Conservation (phyloP, 495 filamentous ascomycete species). For the Bryoglossum gracile region DNA sequence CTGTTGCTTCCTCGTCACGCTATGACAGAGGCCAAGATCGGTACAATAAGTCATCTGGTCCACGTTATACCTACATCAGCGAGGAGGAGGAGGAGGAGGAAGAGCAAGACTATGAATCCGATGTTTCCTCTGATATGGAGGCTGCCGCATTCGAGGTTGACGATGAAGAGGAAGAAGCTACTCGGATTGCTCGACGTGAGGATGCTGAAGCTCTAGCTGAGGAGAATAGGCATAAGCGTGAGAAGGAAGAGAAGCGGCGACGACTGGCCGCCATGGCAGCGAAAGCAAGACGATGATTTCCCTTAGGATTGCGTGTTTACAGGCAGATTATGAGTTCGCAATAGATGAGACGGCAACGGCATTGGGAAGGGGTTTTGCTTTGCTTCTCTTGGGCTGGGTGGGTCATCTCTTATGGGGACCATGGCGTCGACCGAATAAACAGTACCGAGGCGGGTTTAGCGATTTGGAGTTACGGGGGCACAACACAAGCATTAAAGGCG, state of each 20-base stretch:
- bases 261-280: conserved; percentile 24
- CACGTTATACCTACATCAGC: conserved; percentile 26
- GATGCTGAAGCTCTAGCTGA: conserved; percentile 39
- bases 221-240: conserved; percentile 28
- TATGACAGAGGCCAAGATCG: conserved; percentile 22
- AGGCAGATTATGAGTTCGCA: background rate
- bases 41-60: conserved; percentile 10
- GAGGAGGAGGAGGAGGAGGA: conserved; percentile 47
- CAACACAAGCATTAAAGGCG: conserved; percentile 23
- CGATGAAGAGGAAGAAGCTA: conserved; percentile 47
- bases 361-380: background rate
- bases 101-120: conserved; percentile 47
- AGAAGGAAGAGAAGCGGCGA: conserved; percentile 27
- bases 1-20: conserved; percentile 9
- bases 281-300: conserved; percentile 16
- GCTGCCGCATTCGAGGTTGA: conserved; percentile 52
- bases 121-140: conserved; percentile 54
- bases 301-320: background rate
- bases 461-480: conserved; percentile 16
- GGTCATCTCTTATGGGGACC: background rate
- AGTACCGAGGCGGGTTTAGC: conserved; percentile 12
- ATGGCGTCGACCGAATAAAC: background rate
- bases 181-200: conserved; percentile 40
- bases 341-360: background rate
- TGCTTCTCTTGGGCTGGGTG: background rate